Evolutionary conservation across 2,329 filamentous ascomycete genomes (phyloP), one percentile per base, ranked within the genome.

Genomic region (Cladosporium sp.): DNA sequence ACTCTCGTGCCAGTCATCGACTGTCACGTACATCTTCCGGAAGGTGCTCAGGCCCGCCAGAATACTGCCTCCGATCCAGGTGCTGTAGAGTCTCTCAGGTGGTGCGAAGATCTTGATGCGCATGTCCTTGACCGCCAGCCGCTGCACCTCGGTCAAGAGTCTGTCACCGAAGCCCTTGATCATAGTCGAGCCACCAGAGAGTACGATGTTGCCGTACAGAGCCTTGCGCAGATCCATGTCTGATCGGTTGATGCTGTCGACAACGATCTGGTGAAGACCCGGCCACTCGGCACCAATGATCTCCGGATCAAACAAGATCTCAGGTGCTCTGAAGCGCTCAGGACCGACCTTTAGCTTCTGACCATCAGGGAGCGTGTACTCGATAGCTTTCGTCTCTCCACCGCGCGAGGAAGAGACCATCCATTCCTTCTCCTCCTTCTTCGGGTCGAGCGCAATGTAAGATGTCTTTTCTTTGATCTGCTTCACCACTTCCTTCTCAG

Each of bases 11-110:
- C 95, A 99, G 84, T 99, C 95, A 77, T 98, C 95, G 77, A 97
- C 94, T 81, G 93, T 97, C 76, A 99, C 95, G 93, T 95, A 98
- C 95, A 99, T 99, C 94, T 98, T 99, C 84, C 94, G 90, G 82
- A 99, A 99, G 64, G 95, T 99, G 83, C 94, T 98, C 79, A 99
- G 81, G 7, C 95, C 94, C 38, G 95, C 95, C 71, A 99, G 83
- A 80, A 99, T 99, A 79, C 95, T 97, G 65, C 95, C 95, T 70
- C 95, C 95, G 73, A 98, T 98, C 95, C 95, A 99, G 36, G 95
- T 99, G 69, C 93, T 97, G 83, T 98, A 99, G 81, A 98, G 97
- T 71, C 95, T 87, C 84, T 99, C 95, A 6, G 95, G 94, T 65
- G 95, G 95, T 64, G 95, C 95, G 82, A 96, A 97, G 77, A 99